Evolutionary conservation across 2,329 filamentous ascomycete species (phyloP).

Genomic region (Trichoderma asperellum): DNA sequence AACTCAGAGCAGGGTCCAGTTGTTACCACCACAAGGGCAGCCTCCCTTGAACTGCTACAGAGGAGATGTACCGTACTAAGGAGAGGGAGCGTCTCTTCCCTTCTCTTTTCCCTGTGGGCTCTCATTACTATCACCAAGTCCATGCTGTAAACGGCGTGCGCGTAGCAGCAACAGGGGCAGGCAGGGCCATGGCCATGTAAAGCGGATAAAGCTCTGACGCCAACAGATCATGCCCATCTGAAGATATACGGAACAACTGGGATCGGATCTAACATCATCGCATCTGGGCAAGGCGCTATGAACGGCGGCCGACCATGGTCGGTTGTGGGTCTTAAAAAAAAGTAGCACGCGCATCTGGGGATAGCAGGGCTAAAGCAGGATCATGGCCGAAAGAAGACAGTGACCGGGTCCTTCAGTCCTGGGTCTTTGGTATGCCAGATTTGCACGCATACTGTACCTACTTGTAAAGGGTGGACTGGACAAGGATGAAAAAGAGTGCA

Average conservation of each 20-base stretch:
- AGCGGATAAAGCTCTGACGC: conserved; percentile 26
- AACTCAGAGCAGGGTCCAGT: conserved; percentile 9
- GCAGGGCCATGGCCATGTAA: not conserved
- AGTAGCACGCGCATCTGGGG: conserved; percentile 31
- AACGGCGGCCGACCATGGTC: conserved; percentile 25
- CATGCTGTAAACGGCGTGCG: conserved; percentile 12
- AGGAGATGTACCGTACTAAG: conserved; percentile 23
- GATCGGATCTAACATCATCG: conserved; percentile 27
- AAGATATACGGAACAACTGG: conserved; percentile 17
- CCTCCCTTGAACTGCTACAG: conserved; percentile 31
- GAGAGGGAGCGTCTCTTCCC: not conserved
- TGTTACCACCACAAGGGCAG: conserved; percentile 25
- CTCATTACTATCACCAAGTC: conserved; percentile 22
- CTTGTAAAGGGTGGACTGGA: conserved; percentile 10
- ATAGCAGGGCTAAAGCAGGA: conserved; percentile 27
- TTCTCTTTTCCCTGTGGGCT: not conserved
- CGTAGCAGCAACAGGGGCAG: conserved; percentile 24
- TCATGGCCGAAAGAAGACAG: conserved; percentile 13
- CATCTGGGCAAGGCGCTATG: conserved; percentile 16
- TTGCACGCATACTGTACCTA: conserved; percentile 23
- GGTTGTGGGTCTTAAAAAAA: conserved; percentile 24
- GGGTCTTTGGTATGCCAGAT: conserved; percentile 33
- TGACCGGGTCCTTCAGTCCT: conserved; percentile 1
- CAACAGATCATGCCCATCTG: conserved; percentile 9
- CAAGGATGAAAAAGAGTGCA: conserved; percentile 22